These are phyloP conservation scores for Arthrobotrys entomopaga DNA, from an alignment of 2,329 filamentous ascomycete genomes.

Conservation along the genomic window DNA sequence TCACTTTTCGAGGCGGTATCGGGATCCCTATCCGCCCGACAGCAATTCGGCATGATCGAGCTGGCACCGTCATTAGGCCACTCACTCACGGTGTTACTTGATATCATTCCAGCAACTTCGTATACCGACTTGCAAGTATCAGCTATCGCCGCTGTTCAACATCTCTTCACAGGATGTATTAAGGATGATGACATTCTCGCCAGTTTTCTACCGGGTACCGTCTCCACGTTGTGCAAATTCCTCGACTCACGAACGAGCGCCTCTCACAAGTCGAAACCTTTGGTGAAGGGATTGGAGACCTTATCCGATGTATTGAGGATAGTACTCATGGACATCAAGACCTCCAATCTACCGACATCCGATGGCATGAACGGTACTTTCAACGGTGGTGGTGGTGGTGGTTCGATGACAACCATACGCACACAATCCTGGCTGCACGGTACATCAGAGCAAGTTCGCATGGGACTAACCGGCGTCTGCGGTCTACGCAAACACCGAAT, in stretches of 20 bases:
- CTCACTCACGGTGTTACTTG: conserved; percentile 80
- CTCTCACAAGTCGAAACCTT: conserved; percentile 71
- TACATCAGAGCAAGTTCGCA: conserved; percentile 81
- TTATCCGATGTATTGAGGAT: conserved; percentile 68
- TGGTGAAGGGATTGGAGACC: conserved; percentile 71
- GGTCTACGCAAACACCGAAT: conserved; percentile 78
- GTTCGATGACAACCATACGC: conserved; percentile 41
- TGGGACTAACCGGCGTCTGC: conserved; percentile 80
- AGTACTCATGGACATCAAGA: conserved; percentile 70
- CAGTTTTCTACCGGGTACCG: conserved; percentile 85
- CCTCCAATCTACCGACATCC: conserved; percentile 65
- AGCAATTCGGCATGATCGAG: conserved; percentile 68
- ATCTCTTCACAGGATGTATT: conserved; percentile 70
- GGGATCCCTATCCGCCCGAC: conserved; percentile 64
- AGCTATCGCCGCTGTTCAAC: conserved; percentile 73
- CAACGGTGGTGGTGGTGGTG: conserved; percentile 36
- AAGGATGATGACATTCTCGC: conserved; percentile 79
- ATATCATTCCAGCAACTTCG: conserved; percentile 72
- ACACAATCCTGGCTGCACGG: conserved; percentile 75
- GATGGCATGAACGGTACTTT: conserved; percentile 52
- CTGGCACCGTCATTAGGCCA: conserved; percentile 83
- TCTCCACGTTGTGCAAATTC: conserved; percentile 81
- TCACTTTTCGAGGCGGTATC: conserved; percentile 72
- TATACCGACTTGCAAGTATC: conserved; percentile 76
- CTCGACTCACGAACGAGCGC: conserved; percentile 73